Conservation (phyloP, 2,329 filamentous ascomycete species). For the Scedosporium boydii region DNA sequence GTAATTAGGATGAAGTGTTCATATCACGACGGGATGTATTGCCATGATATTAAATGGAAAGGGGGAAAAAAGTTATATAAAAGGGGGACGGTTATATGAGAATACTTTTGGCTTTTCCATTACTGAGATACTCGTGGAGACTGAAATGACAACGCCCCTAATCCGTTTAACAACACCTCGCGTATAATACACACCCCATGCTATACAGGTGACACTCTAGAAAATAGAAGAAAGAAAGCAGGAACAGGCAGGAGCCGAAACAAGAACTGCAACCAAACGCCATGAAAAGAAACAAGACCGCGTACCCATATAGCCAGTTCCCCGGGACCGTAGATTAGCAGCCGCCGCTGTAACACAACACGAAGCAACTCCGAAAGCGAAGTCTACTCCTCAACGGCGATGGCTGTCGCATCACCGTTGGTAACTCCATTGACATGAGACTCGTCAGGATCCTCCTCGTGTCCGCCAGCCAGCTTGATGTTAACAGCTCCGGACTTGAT, state of each 20-base stretch:
- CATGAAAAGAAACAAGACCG: neutral
- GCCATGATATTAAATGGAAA: neutral
- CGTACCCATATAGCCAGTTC: neutral
- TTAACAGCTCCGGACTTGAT: conserved; percentile 41
- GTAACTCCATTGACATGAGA: conserved; percentile 13
- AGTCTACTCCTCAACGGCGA: neutral
- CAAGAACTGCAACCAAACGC: neutral
- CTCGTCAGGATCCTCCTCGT: conserved; percentile 18
- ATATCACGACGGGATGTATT: neutral
- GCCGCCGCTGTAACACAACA: neutral
- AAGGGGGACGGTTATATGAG: neutral
- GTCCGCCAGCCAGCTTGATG: conserved; percentile 26
- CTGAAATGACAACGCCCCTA: neutral
- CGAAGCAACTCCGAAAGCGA: neutral
- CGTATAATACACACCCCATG: neutral
- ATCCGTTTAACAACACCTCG: neutral
- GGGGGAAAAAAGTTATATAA: neutral
- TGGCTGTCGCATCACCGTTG: neutral
- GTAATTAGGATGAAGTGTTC: neutral
- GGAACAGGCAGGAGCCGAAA: neutral
- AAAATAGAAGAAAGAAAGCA: neutral
- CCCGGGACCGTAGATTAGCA: neutral
- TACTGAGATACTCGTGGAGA: neutral
- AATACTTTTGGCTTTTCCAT: neutral
- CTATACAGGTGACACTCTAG: neutral